Evolutionary conservation across 768 basidiomycete genomes (phyloP).

Genomic region (Hygrocybe punicea): DNA sequence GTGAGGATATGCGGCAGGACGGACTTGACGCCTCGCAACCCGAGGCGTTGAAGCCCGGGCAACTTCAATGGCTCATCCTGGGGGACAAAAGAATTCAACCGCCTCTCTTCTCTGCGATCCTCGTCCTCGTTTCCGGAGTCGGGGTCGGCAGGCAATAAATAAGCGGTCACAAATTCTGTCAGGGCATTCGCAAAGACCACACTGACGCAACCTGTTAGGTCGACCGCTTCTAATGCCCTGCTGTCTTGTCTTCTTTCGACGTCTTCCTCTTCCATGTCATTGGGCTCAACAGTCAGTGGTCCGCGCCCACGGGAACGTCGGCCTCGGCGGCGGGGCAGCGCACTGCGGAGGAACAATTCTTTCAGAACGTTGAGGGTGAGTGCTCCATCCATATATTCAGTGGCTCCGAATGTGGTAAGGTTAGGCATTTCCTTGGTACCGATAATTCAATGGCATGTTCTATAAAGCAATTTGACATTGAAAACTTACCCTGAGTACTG

Average conservation of each 20-base stretch:
- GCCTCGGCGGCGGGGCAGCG: constrained; percentile 63
- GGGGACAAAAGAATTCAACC: constrained; percentile 19
- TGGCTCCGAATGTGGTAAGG: constrained; percentile 84
- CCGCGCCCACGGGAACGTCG: constrained; percentile 66
- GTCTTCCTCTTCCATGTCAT: constrained; percentile 69
- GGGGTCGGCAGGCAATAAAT: constrained; percentile 46
- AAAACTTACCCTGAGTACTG: constrained; percentile 64
- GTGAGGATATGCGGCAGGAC: constrained; percentile 64
- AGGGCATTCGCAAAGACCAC: constrained; percentile 84
- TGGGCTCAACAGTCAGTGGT: constrained; percentile 41
- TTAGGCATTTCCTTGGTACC: constrained; percentile 78
- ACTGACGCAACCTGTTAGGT: constrained; percentile 93
- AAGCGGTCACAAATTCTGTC: constrained; percentile 71
- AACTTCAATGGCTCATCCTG: constrained; percentile 56
- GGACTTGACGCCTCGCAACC: constrained; percentile 79
- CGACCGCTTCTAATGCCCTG: constrained; percentile 81
- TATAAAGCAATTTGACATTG: neutral
- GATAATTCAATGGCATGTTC: constrained; percentile 10
- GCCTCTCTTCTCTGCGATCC: constrained; percentile 21
- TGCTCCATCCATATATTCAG: constrained; percentile 97
- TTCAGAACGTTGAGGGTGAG: constrained; percentile 80
- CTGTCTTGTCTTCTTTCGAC: constrained; percentile 69
- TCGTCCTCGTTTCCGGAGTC: constrained; percentile 46
- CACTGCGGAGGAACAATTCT: constrained; percentile 86
- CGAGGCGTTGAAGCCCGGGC: constrained; percentile 71